These are phyloP conservation scores for Boletus fagicola DNA, from an alignment of 768 basidiomycete genomes.

Conservation along the genomic window DNA sequence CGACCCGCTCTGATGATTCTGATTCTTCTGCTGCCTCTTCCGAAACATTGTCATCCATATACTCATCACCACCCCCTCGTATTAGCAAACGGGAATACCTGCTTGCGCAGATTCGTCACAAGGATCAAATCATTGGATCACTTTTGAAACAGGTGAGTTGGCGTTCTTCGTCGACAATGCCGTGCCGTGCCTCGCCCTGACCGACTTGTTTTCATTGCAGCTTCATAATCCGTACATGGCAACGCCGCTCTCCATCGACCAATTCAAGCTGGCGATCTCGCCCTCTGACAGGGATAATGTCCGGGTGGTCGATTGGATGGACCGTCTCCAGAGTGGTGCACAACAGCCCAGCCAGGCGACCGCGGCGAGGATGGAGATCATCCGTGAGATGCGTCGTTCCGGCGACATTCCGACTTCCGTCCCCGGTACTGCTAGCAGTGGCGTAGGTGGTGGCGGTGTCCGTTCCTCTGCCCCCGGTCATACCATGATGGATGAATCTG, in stretches of 20 bases:
- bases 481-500: constrained; percentile 35
- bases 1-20: constrained; percentile 24
- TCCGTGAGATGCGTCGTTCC: constrained; percentile 35
- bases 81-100: constrained; percentile 83
- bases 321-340: constrained; percentile 62
- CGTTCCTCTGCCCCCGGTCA: neutral
- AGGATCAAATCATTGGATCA: constrained; percentile 82
- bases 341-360: constrained; percentile 45
- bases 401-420: constrained; percentile 1
- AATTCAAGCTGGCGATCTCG: constrained; percentile 75
- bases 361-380: constrained; percentile 26
- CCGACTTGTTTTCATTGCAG: neutral
- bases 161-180: neutral
- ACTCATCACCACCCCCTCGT: constrained; percentile 29
- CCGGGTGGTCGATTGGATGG: constrained; percentile 73
- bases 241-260: constrained; percentile 75
- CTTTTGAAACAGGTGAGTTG: constrained; percentile 71
- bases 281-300: constrained; percentile 69
- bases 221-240: constrained; percentile 79
- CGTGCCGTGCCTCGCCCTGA: neutral
- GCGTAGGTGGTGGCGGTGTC: neutral
- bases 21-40: constrained; percentile 33
- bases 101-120: constrained; percentile 81
- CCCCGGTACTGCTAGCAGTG: neutral
- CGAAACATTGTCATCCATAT: constrained; percentile 38